Conservation (phyloP, 768 basidiomycete species). For the Lactifluus piperatus region DNA sequence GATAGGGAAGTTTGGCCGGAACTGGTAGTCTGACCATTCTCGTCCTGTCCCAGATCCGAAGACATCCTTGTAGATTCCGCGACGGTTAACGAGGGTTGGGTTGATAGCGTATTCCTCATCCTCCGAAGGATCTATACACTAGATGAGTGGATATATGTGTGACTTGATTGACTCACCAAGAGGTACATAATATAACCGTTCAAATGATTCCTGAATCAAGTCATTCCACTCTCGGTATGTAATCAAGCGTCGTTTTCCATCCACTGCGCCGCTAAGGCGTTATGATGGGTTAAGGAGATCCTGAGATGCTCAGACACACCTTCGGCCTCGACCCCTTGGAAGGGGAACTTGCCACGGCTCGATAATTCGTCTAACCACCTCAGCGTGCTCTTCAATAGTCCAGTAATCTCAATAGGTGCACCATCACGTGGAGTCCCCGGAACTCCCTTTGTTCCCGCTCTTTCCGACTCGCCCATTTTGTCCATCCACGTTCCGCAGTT, state of each 20-base stretch:
- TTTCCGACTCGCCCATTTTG: slow-evolving; percentile 92
- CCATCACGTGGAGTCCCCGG: slow-evolving; percentile 98
- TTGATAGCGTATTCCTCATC: slow-evolving; percentile 68
- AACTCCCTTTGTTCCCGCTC: slow-evolving; percentile 87
- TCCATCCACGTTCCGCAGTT: slow-evolving; percentile 99
- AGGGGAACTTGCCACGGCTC: slow-evolving; percentile 65
- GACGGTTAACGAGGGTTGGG: slow-evolving; percentile 64
- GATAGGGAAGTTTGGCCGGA: slow-evolving; percentile 88
- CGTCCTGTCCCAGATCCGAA: slow-evolving; percentile 79
- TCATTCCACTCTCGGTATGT: slow-evolving; percentile 88
- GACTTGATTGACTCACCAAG: slow-evolving; percentile 38
- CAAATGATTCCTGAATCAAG: slow-evolving; percentile 80
- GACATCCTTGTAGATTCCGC: slow-evolving; percentile 98
- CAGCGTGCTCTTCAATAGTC: slow-evolving; percentile 85
- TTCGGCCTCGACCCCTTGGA: slow-evolving; percentile 75
- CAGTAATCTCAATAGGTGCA: slow-evolving; percentile 92
- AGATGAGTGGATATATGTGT: background rate
- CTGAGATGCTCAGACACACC: slow-evolving; percentile 39
- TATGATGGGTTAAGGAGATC: background rate
- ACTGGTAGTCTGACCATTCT: slow-evolving; percentile 97
- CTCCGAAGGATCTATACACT: slow-evolving; percentile 49
- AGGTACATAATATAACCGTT: slow-evolving; percentile 87
- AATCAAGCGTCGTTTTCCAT: slow-evolving; percentile 57
- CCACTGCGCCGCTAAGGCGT: slow-evolving; percentile 38
- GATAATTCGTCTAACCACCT: slow-evolving; percentile 77